These are phyloP conservation scores for Calonectria naviculata DNA, from an alignment of 2,329 filamentous ascomycete genomes.

Conservation along the genomic window DNA sequence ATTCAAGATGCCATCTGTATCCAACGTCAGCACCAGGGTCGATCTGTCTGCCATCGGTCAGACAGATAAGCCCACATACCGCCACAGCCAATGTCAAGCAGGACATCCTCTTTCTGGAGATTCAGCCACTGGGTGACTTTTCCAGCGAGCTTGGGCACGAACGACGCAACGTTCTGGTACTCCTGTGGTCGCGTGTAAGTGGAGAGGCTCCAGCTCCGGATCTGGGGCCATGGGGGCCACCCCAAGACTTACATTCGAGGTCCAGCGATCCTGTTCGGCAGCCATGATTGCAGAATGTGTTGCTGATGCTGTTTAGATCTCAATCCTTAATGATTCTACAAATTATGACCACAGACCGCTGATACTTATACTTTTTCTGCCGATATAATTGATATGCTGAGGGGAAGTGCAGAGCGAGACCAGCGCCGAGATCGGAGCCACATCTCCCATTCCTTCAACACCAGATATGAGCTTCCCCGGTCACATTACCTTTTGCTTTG, in stretches of 20 bases:
- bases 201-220: background rate
- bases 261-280: conserved; percentile 42
- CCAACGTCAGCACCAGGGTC: conserved; percentile 15
- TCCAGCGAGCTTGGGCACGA: conserved; percentile 70
- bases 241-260: conserved; percentile 35
- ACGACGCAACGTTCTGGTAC: conserved; percentile 71
- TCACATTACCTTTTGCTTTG: conserved; percentile 21
- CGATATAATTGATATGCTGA: conserved; percentile 15
- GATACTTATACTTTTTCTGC: conserved; percentile 29
- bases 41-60: background rate
- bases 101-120: conserved; percentile 65
- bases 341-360: background rate
- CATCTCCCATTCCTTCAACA: conserved; percentile 15
- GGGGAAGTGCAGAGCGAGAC: conserved; percentile 25
- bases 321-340: background rate
- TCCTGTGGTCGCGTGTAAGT: conserved; percentile 51
- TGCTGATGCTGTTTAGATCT: background rate
- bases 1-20: conserved; percentile 67
- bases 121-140: conserved; percentile 70
- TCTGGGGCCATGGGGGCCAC: background rate
- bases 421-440: conserved; percentile 39
- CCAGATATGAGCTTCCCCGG: conserved; percentile 10
- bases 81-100: conserved; percentile 74
- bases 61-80: conserved; percentile 51
- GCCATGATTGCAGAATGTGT: conserved; percentile 28